phyloP scores from a whole-genome alignment of 2,329 filamentous ascomycete species.

The Neofusicoccum parvum region DNA sequence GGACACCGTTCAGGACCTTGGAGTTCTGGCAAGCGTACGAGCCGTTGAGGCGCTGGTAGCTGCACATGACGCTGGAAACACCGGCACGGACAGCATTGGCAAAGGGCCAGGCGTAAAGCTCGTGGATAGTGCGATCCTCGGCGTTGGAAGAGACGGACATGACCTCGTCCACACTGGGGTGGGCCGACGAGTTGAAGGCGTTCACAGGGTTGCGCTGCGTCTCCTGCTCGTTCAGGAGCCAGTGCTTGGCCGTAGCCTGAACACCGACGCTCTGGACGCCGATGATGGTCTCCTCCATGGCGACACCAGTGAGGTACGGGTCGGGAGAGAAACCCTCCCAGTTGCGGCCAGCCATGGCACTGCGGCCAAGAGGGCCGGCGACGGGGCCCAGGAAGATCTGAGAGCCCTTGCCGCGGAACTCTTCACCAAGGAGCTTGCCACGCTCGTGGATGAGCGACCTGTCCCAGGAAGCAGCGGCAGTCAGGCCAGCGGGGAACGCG shows the following conservation, averaged over 20 bases:
- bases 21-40: conserved; percentile 50
- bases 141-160: conserved; percentile 57
- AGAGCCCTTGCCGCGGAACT: conserved; percentile 38
- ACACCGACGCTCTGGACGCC: conserved; percentile 50
- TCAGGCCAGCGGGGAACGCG: conserved; percentile 41
- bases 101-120: conserved; percentile 79
- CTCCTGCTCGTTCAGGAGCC: conserved; percentile 70
- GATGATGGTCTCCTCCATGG: conserved; percentile 46
- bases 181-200: conserved; percentile 46
- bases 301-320: conserved; percentile 50
- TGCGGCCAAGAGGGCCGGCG: conserved; percentile 47
- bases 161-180: conserved; percentile 34
- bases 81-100: conserved; percentile 71
- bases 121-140: conserved; percentile 74
- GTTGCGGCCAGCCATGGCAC: conserved; percentile 48
- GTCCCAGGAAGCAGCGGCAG: conserved; percentile 46
- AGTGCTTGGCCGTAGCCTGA: conserved; percentile 49
- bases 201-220: conserved; percentile 55
- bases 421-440: conserved; percentile 35
- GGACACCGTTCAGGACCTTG: conserved; percentile 47
- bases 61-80: conserved; percentile 56
- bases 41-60: conserved; percentile 41
- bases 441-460: conserved; percentile 36
- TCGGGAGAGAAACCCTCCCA: conserved; percentile 55
- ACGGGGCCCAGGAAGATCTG: conserved; percentile 49